Evolutionary conservation across 2,329 filamentous ascomycete genomes (phyloP).

Genomic region (Allantophomopsis lycopodina): DNA sequence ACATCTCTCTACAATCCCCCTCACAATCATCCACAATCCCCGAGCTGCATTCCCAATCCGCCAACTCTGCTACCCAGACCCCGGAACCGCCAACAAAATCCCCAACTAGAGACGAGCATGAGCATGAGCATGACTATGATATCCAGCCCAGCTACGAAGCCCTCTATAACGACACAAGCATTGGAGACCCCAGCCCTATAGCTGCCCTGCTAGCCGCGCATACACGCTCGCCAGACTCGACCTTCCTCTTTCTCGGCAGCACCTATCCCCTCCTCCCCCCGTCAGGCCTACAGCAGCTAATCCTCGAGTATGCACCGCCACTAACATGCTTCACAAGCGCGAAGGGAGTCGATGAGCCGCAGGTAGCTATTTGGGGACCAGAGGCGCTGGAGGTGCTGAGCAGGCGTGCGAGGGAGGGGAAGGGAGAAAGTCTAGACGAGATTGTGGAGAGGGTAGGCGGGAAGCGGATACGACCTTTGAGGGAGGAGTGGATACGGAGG

Average conservation of each 20-base stretch:
- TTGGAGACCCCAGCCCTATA: conserved; percentile 10
- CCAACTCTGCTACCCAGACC: too few species aligned
- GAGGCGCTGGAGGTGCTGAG: conserved; percentile 14
- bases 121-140: conserved; percentile 1
- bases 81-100: too few species aligned
- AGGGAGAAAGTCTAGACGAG: conserved; percentile 6
- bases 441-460: conserved; percentile 6
- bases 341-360: conserved; percentile 18
- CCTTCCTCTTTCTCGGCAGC: conserved; percentile 20
- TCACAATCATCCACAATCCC: too few species aligned
- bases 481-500: conserved; percentile 28
- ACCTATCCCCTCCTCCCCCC: conserved; percentile 19
- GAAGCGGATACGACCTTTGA: conserved; percentile 10
- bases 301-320: conserved; percentile 9
- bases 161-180: conserved; percentile 2
- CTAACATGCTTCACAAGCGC: conserved; percentile 21
- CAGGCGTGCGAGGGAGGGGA: conserved; percentile 7
- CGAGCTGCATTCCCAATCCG: too few species aligned
- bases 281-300: conserved; percentile 14
- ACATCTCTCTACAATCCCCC: conserved; percentile 7
- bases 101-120: background rate
- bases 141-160: conserved; percentile 1
- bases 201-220: conserved; percentile 19
- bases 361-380: conserved; percentile 22
- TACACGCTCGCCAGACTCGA: conserved; percentile 8